phyloP scores from a whole-genome alignment of 768 basidiomycete genomes.

The Cyathus striatus region DNA sequence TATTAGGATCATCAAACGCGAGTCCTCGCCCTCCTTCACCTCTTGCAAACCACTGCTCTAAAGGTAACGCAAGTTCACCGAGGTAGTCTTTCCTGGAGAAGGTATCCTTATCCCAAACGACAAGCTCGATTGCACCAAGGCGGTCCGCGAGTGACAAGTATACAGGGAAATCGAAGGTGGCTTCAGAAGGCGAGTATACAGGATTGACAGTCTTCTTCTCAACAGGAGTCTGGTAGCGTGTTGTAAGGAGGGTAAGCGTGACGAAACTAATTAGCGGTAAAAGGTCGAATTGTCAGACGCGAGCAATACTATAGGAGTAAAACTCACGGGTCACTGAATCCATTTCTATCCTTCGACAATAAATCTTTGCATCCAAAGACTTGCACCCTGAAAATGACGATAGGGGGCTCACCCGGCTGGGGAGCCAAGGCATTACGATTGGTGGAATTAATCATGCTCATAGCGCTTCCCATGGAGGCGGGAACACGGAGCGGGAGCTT shows the following conservation, averaged over 20 bases:
- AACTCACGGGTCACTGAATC: constrained; percentile 75
- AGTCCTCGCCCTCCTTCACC: constrained; percentile 28
- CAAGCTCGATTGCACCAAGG: constrained; percentile 73
- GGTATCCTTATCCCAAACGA: constrained; percentile 93
- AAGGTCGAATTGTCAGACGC: no score
- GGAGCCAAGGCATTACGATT: constrained; percentile 31
- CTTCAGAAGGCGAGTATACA: constrained; percentile 55
- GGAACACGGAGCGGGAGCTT: constrained; percentile 40
- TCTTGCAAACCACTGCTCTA: constrained; percentile 76
- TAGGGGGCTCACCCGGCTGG: constrained; percentile 55
- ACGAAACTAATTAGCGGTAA: no score
- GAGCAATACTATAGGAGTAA: no score
- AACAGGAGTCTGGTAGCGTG: constrained; percentile 68
- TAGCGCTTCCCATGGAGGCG: constrained; percentile 29
- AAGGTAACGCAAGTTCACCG: constrained; percentile 73
- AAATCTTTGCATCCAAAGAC: constrained; percentile 61
- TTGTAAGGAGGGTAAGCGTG: constrained; percentile 55
- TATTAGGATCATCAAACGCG: constrained; percentile 57
- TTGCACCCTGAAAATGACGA: constrained; percentile 65
- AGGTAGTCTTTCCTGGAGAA: constrained; percentile 85
- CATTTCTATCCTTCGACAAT: constrained; percentile 58
- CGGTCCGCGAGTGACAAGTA: constrained; percentile 70
- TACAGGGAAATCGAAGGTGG: constrained; percentile 88
- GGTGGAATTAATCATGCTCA: neutral
- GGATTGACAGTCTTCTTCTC: constrained; percentile 71